phyloP scores from a whole-genome alignment of 1,139 yeast genomes.

The Suzukiozyma palmioleophila region DNA sequence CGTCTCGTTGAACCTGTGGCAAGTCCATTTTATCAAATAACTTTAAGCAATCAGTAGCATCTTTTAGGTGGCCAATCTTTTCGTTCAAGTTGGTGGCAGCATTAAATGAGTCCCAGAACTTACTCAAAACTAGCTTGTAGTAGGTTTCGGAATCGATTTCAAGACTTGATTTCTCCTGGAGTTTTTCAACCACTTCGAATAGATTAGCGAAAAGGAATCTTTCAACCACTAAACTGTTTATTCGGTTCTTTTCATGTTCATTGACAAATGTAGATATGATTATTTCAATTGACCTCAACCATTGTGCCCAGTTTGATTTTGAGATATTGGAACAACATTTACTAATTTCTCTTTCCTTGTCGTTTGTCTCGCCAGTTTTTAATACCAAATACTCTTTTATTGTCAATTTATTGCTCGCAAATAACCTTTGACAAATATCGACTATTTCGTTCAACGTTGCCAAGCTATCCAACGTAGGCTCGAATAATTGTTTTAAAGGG shows the following conservation, averaged over 20 bases:
- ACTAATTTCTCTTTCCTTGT: conserved; percentile 21
- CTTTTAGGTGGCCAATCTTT: conserved; percentile 40
- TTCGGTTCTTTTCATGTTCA: conserved; percentile 18
- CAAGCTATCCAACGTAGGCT: conserved; percentile 20
- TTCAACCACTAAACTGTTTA: conserved; percentile 33
- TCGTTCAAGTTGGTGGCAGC: conserved; percentile 48
- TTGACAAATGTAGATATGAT: conserved; percentile 24
- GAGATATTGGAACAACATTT: conserved; percentile 29
- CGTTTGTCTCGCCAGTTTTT: conserved; percentile 17
- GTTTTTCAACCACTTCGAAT: conserved; percentile 26
- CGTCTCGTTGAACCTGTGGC: conserved; percentile 9
- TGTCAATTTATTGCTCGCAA: conserved; percentile 39
- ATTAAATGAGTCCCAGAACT: conserved; percentile 54
- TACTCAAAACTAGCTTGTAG: conserved; percentile 22
- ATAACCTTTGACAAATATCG: conserved; percentile 38
- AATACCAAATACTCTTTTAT: conserved; percentile 30
- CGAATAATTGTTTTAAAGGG: conserved; percentile 16
- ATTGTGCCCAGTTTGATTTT: conserved; percentile 27
- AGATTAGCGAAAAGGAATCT: conserved; percentile 35
- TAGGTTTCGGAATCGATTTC: conserved; percentile 15
- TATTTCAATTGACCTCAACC: conserved; percentile 18
- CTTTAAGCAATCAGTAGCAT: conserved; percentile 36
- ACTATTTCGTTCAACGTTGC: conserved; percentile 22
- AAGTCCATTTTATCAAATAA: conserved; percentile 23
- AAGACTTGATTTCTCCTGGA: conserved; percentile 14